These are phyloP conservation scores for Angomonas ambiguus DNA, from an alignment of 208 protist genomes.

Conservation along the genomic window DNA sequence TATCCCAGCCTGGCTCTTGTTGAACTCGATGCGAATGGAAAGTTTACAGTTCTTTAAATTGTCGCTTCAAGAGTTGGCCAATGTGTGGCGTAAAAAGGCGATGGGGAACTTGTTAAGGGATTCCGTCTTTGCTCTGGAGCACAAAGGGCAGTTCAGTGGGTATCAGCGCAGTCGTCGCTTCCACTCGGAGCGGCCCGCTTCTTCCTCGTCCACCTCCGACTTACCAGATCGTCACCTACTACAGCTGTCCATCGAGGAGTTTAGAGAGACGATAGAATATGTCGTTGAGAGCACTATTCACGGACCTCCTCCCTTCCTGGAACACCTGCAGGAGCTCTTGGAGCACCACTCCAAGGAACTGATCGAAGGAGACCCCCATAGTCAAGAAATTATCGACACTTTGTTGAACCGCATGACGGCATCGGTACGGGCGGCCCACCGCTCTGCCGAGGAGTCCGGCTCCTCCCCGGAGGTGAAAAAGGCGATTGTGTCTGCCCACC, in stretches of 20 bases:
- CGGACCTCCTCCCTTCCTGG: slow-evolving; percentile 35
- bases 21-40: slow-evolving; percentile 87
- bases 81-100: slow-evolving; percentile 88
- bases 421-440: not conserved
- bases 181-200: slow-evolving; percentile 21
- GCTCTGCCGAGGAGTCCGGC: not conserved
- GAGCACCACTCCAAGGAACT: slow-evolving; percentile 30
- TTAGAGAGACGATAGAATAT: slow-evolving; percentile 69
- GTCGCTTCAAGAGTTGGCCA: slow-evolving; percentile 84
- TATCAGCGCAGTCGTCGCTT: slow-evolving; percentile 52
- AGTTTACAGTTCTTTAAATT: slow-evolving; percentile 88
- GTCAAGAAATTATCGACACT: slow-evolving; percentile 26
- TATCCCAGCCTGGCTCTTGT: slow-evolving; percentile 85
- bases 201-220: not conserved
- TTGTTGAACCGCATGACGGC: slow-evolving; percentile 38
- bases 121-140: slow-evolving; percentile 35
- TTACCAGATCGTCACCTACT: slow-evolving; percentile 32
- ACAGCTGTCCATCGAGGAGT: slow-evolving; percentile 57
- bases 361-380: slow-evolving; percentile 26
- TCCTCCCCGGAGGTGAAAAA: not conserved
- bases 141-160: slow-evolving; percentile 37
- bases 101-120: slow-evolving; percentile 64
- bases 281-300: slow-evolving; percentile 34
- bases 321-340: slow-evolving; percentile 50
- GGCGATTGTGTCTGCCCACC: slow-evolving; percentile 24